phyloP scores from a whole-genome alignment of 2,329 filamentous ascomycete genomes.

The Monosporascus ibericus region DNA sequence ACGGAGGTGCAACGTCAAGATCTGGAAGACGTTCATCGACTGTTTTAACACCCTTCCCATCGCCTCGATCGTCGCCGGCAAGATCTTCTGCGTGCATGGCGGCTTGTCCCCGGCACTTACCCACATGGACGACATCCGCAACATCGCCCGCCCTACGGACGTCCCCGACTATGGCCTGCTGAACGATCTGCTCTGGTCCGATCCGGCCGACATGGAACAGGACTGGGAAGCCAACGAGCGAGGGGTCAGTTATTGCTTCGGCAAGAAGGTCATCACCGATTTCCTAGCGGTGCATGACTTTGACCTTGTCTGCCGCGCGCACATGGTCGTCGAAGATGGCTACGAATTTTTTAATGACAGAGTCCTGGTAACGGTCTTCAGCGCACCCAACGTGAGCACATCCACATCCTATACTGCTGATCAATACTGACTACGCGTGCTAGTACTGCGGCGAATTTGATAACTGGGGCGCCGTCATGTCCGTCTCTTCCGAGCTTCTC shows the following conservation, averaged over 20 bases:
- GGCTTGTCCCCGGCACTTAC: slow-evolving; percentile 85
- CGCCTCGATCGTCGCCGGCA: slow-evolving; percentile 91
- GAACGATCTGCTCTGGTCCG: slow-evolving; percentile 94
- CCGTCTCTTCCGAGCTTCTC: slow-evolving; percentile 83
- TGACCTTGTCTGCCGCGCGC: slow-evolving; percentile 90
- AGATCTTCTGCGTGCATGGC: slow-evolving; percentile 97
- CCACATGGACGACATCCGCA: slow-evolving; percentile 97
- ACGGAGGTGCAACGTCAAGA: slow-evolving; percentile 88
- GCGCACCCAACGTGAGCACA: slow-evolving; percentile 84
- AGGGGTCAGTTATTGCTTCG: slow-evolving; percentile 97
- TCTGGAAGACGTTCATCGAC: slow-evolving; percentile 97
- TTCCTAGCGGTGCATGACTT: slow-evolving; percentile 94
- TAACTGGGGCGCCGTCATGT: slow-evolving; percentile 99
- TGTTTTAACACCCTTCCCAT: slow-evolving; percentile 95
- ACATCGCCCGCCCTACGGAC: slow-evolving; percentile 91
- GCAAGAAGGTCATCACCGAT: slow-evolving; percentile 95
- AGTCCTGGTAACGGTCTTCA: slow-evolving; percentile 93
- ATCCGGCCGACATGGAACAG: slow-evolving; percentile 94
- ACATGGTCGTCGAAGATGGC: slow-evolving; percentile 99
- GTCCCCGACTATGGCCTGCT: slow-evolving; percentile 94
- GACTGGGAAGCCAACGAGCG: slow-evolving; percentile 98
- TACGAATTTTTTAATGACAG: slow-evolving; percentile 98
- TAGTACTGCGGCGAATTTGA: slow-evolving; percentile 98
- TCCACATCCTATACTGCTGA: neutral
- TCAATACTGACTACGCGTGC: slow-evolving; percentile 17